Conservation (phyloP, 2,329 filamentous ascomycete species). For the Calonectria naviculata region DNA sequence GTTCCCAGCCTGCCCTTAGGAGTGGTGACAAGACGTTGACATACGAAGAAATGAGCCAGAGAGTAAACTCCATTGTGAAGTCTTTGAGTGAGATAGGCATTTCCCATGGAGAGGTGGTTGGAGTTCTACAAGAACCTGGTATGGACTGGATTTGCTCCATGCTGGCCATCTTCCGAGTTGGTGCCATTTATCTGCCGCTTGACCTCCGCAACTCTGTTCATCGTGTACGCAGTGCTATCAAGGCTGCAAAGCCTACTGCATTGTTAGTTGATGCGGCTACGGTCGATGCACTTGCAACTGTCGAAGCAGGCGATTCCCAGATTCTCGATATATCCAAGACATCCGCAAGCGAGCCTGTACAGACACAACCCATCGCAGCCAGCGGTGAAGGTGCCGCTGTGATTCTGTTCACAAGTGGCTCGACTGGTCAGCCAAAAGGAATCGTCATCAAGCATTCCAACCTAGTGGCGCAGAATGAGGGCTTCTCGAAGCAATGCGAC, state of each 20-base stretch:
- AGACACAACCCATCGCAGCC: background rate
- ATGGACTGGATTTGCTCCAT: background rate
- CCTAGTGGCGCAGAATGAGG: background rate
- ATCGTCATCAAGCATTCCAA: background rate
- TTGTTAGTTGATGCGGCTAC: background rate
- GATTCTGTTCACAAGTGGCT: background rate
- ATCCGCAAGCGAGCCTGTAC: background rate
- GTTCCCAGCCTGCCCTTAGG: background rate
- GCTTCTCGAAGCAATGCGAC: background rate
- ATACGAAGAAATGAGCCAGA: background rate
- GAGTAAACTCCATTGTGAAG: background rate
- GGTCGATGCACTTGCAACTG: background rate
- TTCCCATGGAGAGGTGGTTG: background rate
- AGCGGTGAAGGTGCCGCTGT: background rate
- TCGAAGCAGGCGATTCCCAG: background rate
- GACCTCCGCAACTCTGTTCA: background rate
- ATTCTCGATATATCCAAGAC: background rate
- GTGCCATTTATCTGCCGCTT: background rate
- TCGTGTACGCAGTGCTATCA: background rate
- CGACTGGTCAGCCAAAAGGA: background rate
- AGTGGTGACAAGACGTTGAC: background rate
- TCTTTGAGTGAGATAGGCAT: background rate
- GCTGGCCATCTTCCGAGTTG: background rate
- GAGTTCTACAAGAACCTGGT: background rate
- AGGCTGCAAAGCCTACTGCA: background rate